Conservation (phyloP, 2,329 filamentous ascomycete genomes). For the Trichocomaceae sp. region DNA sequence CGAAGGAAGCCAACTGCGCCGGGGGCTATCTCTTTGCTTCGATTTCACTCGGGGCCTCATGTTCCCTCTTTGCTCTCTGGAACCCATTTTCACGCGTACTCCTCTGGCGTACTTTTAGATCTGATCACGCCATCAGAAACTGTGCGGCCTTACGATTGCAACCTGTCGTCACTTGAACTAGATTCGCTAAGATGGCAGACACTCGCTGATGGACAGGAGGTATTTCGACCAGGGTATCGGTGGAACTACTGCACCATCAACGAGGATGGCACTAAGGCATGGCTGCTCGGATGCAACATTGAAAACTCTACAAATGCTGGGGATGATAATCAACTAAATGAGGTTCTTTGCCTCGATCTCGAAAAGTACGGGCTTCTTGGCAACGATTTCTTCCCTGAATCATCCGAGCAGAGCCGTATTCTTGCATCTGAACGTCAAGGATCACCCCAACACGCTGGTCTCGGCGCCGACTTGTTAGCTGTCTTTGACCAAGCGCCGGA, state of each 20-base stretch:
- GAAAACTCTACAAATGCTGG: conserved; percentile 60
- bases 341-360: conserved; percentile 89
- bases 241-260: conserved; percentile 99
- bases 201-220: conserved; percentile 85
- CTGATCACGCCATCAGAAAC: conserved; percentile 89
- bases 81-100: conserved; percentile 92
- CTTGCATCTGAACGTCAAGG: conserved; percentile 50
- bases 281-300: conserved; percentile 82
- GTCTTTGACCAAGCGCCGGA: conserved; percentile 85
- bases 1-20: conserved; percentile 58
- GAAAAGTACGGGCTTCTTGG: conserved; percentile 86
- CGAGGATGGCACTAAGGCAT: conserved; percentile 89
- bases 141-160: conserved; percentile 79
- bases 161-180: conserved; percentile 80
- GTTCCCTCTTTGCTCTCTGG: conserved; percentile 84
- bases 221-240: conserved; percentile 84
- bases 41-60: conserved; percentile 80
- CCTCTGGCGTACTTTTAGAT: conserved; percentile 84
- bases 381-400: conserved; percentile 59
- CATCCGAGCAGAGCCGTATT: conserved; percentile 42
- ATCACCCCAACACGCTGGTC: conserved; percentile 49
- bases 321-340: conserved; percentile 86
- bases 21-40: conserved; percentile 80
- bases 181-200: conserved; percentile 88
- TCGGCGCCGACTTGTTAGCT: conserved; percentile 77